Evolutionary conservation across 129 eudicot genomes (phyloP), one percentile per base, ranked within the genome.

Genomic region (carrot (Daucus carota)): DNA sequence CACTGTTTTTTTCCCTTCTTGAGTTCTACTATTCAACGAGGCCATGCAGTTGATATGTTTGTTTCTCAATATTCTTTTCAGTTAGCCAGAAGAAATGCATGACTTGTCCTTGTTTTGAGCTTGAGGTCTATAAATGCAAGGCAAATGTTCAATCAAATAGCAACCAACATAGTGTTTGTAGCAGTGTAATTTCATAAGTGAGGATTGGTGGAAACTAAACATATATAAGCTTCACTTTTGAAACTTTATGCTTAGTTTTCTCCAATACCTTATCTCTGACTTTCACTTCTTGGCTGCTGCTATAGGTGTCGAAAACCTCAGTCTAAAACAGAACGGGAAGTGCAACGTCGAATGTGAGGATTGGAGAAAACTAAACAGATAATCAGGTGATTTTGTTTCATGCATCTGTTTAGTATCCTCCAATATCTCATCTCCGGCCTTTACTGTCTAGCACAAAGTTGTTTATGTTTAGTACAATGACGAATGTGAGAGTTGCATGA

Each of bases 191-290:
- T 10, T 65, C 40, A 65, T 31, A 65, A 13, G 36, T 31, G 70
- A 65, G 70, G 70, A 31, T 65, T 15, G 40, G 41, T 28, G 70
- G 41, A 65, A 65, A 65, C 70, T 65, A 65, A 65, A 65, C 70
- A 57, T 57, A 65, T 31, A n/a, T 22, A 2, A 9, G 65, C 65
- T n/a, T 57, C 9, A 8, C 14, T 54, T 54, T 18, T 40, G 11
- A 10, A 20, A 17, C n/a, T 28, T 4, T 28, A 65, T 65, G 70
- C 40, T 65, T 65, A 65, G 70, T 65, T 65, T 65, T 33, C 70
- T 65, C 70, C 70, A 31, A 65, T 65, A 65, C 70, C 70, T 65
- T 33, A 65, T 65, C 5, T 65, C 4, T 65, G 70, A 33, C 17
- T 14, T 33, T 65, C 41, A 65, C 41, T 65, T n/a, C 0, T 14